A percentile compares a stretch with the other conserved stretches of the same genome.
Evolutionary conservation across 495 filamentous ascomycete genomes (phyloP).

Genomic region (Penicillium canariense): DNA sequence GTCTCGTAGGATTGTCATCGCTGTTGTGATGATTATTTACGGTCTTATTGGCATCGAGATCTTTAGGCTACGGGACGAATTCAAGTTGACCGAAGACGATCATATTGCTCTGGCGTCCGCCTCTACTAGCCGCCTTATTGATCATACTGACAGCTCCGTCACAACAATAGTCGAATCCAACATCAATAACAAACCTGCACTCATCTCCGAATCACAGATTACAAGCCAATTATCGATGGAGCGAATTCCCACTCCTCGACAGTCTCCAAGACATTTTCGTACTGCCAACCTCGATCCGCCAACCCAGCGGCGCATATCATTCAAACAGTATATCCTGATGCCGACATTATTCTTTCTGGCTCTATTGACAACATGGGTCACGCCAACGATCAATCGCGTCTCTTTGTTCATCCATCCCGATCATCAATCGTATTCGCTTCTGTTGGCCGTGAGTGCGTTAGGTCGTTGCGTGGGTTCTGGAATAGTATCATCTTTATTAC

Average conservation of each 20-base stretch:
- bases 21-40: slow-evolving; percentile 40
- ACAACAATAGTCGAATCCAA: slow-evolving; percentile 15
- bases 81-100: slow-evolving; percentile 35
- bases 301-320: slow-evolving; percentile 35
- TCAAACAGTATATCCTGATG: slow-evolving; percentile 49
- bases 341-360: slow-evolving; percentile 48
- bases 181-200: not conserved
- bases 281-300: slow-evolving; percentile 1
- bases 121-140: slow-evolving; percentile 2
- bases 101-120: slow-evolving; percentile 23
- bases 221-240: slow-evolving; percentile 11
- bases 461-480: slow-evolving; percentile 49
- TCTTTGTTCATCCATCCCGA: slow-evolving; percentile 35
- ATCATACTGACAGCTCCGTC: slow-evolving; percentile 13
- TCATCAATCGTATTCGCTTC: slow-evolving; percentile 34
- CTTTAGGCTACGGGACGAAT: slow-evolving; percentile 34
- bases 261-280: not conserved
- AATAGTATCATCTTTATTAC: slow-evolving; percentile 47
- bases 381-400: slow-evolving; percentile 41
- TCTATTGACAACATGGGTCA: slow-evolving; percentile 44
- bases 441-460: slow-evolving; percentile 37
- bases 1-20: slow-evolving; percentile 35
- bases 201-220: slow-evolving; percentile 7
- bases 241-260: not conserved
- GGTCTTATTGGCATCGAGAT: slow-evolving; percentile 41